Base-by-base conservation (phyloP, 2,329 filamentous ascomycete genomes). In the Mycosphaerelloides madeirae region DNA sequence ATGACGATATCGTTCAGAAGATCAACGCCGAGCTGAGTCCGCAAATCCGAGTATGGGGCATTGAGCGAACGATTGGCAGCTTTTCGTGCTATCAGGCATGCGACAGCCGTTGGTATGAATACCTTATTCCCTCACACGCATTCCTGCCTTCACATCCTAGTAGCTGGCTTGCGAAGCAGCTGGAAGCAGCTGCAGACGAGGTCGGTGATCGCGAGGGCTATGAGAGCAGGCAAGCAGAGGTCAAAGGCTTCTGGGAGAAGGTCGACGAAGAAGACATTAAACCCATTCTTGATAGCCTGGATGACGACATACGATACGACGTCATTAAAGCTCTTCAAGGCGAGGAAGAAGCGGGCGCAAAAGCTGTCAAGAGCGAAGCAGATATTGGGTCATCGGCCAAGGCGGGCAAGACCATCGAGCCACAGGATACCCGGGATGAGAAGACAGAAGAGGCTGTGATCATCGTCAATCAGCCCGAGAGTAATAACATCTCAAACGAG, bases 41-140 rank as follows among this genome's bases (percentile, higher is more conserved):
- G 3, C 93, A 98, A 70, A 98, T 98, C 53, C 81, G 93, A 40
- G 79, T 98, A 2, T 98, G 93, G 93, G 93, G 88, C 3, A 88
- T 95, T 50, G 82, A 94, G 66, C 77, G 88, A 40, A 94, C 91
- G 1, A 91, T 84, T 63, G 91, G 90, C 54, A 81, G 82, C 55
- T 98, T 97, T 73, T 96, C 87, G 67, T 91, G 87, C 68, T 98
- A 98, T 68, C 85, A 95, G 63, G 79, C 87, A 44, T 96, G 91
- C 68, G 93, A 98, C 68, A 95, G 89, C 19, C 78, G 93, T 56
- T 94, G 90, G 76, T 98, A 98, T 69, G 93, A 98, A 70, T 98
- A 98, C 64, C 74, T 98, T 41, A 87, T 98, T 66, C 93, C 93
- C 2, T 93, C 86, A 32, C 89, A 97, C 68, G 88, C 86, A 44